A percentile compares a stretch with the other conserved stretches of the same genome.
phyloP scores from a whole-genome alignment of 257 asterid species.

The Solanum sparsipilum region DNA sequence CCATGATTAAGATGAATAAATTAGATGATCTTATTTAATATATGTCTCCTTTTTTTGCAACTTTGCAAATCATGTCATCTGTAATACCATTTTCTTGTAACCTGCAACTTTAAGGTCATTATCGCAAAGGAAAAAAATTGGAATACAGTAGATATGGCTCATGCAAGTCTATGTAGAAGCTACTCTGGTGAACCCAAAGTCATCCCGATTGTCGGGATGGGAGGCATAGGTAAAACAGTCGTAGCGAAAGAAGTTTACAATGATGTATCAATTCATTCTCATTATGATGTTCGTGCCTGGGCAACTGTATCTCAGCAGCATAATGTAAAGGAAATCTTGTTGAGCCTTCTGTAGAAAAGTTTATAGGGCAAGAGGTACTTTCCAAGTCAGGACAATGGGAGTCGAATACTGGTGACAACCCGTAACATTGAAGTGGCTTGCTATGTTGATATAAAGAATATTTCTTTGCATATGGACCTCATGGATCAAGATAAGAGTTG shows the following conservation, averaged over 20 bases:
- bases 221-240: neutral
- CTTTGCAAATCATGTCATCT: neutral
- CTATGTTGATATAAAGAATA: neutral
- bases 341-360: neutral
- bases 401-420: conserved; percentile 6
- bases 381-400: conserved; percentile 1
- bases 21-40: neutral
- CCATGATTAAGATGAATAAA: too few species aligned
- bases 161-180: neutral
- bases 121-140: too few species aligned
- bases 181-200: neutral
- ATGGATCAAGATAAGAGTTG: neutral
- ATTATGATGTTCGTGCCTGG: conserved; percentile 6
- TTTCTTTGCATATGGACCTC: neutral
- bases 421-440: neutral
- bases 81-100: too few species aligned
- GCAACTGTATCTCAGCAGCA: neutral
- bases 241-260: neutral
- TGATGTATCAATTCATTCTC: neutral
- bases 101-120: neutral
- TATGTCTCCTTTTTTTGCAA: neutral
- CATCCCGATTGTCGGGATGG: conserved; percentile 1
- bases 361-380: neutral
- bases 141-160: neutral
- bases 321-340: neutral